Conservation (phyloP, 2,329 filamentous ascomycete genomes). For the Emmonsia crescens region DNA sequence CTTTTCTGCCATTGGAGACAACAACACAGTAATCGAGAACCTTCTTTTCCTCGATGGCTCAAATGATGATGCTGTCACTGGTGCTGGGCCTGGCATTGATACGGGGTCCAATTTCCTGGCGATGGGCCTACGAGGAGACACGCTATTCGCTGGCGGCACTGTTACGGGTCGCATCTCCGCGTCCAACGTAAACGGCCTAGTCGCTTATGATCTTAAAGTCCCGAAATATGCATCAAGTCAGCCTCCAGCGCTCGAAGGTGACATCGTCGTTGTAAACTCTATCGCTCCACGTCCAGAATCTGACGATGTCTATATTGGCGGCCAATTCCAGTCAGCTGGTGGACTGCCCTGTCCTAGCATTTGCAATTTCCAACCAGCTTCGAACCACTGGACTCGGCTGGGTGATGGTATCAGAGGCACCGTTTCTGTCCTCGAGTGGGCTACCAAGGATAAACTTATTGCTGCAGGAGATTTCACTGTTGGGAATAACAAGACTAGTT, state of each 20-base stretch:
- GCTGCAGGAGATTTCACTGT: slow-evolving; percentile 67
- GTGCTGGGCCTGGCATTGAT: slow-evolving; percentile 51
- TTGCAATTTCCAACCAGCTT: slow-evolving; percentile 63
- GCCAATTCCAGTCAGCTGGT: slow-evolving; percentile 72
- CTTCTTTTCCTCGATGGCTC: slow-evolving; percentile 70
- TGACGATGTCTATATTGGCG: slow-evolving; percentile 72
- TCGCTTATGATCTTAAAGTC: slow-evolving; percentile 64
- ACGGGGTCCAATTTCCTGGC: slow-evolving; percentile 64
- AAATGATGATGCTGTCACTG: slow-evolving; percentile 55
- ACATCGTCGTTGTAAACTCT: slow-evolving; percentile 60
- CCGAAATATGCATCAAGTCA: slow-evolving; percentile 55
- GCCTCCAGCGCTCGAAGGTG: slow-evolving; percentile 63
- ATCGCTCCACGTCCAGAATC: slow-evolving; percentile 62
- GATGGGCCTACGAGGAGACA: slow-evolving; percentile 54
- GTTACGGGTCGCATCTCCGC: slow-evolving; percentile 60
- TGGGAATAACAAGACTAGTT: slow-evolving; percentile 52
- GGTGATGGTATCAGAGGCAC: slow-evolving; percentile 61
- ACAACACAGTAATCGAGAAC: slow-evolving; percentile 66
- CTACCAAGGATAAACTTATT: slow-evolving; percentile 58
- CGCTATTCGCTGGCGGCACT: slow-evolving; percentile 71
- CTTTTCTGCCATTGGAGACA: slow-evolving; percentile 59
- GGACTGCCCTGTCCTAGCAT: slow-evolving; percentile 71
- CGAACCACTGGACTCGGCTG: slow-evolving; percentile 68
- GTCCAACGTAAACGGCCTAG: slow-evolving; percentile 56
- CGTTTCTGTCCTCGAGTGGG: slow-evolving; percentile 66